Base-by-base conservation (phyloP, 768 basidiomycete species). In the Auricularia auricula-judae region DNA sequence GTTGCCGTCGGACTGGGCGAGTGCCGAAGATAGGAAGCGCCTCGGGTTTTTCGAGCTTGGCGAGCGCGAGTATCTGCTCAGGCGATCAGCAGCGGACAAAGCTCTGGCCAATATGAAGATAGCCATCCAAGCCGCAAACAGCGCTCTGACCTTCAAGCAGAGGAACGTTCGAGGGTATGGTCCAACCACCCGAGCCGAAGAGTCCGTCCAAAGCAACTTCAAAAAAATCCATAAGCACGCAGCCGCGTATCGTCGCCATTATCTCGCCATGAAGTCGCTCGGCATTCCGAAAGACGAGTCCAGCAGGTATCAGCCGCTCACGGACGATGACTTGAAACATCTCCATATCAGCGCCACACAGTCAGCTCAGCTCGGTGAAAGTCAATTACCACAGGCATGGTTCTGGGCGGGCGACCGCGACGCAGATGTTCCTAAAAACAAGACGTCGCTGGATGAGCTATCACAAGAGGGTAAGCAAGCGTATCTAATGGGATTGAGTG, bases 391-490 rank as follows among this genome's bases (percentile, higher is more conserved):
- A 12, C 47, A 51, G 47, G 16, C 47, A 4, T 51, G 47, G 47
- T 51, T 51, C 47, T 51, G 47, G 47, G 47, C 10, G 10, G 47
- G 47, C 4, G 47, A 51, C 18, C 47, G 47, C 21, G 47, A 51
- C 21, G 47, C 47, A 2, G 70, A 69, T 1, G 65, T 67, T 5
- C 60, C 66, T 0, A 53, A 44, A 11, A 67, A 67, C 1, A 14
- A 71, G 4, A 36, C 61, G 14, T 44, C 21, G 47, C 7, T 61
- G 61, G 3, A 51, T 34, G 36, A 42, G 1, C 0, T 11, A 63
- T 12, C 36, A 23, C 18, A 59, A 7, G 63, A 68, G 35, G 65
- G 66, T 43, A 33, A 74, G 5, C 71, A 70, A 36, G 59, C 68
- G 11, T 23, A 23, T 23, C 23, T 23, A 23, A 23, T 23, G 23